Evolutionary conservation across 2,329 filamentous ascomycete genomes (phyloP), one percentile per base, ranked within the genome.

Genomic region (Cytospora schulzeri): DNA sequence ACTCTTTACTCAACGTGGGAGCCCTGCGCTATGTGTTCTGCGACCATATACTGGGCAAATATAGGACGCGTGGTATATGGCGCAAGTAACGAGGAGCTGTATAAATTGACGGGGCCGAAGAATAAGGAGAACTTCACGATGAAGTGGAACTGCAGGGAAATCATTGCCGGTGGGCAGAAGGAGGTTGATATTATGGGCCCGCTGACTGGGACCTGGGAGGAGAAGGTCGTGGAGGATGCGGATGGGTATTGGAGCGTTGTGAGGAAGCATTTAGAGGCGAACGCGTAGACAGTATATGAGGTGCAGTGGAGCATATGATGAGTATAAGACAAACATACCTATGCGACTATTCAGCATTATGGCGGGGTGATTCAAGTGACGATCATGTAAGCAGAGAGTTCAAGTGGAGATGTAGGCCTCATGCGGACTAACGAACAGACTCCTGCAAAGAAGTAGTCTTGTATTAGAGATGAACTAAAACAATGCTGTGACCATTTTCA

Each of bases 1-100:
- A 83, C 81, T 0, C 70, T 84, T 48, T 79, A 83, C 55, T 80
- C 78, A 26, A 84, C 82, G 14, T 84, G 83, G 82, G 83, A 85
- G 70, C 82, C 82, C 2, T 85, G 83, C 66, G 81, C 80, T 24
- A 84, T 85, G 82, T 85, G 81, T 68, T 74, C 75, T 35, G 70
- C 68, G 24, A 72, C 70, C 17, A 65, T 71, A 7, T 72, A 71
- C 64, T 84, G 82, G 82, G 81, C 81, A 48, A 79, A 83, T 68
- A 84, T 85, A 63, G 83, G 82, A 7, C 74, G 82, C 3, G 71
- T 85, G 41, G 76, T 84, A 5, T 85, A 83, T 68, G 78, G 79
- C 3, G 82, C 80, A 1, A 79, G 78, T 55, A 83, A 84, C 69
- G 77, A 79, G 64, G 75, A 77, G 60, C 69, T 84, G 67, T 75